A percentile compares a stretch with the other conserved stretches of the same genome.
Conservation (phyloP, 148 eudicot genomes). For the Chenopodium album region DNA sequence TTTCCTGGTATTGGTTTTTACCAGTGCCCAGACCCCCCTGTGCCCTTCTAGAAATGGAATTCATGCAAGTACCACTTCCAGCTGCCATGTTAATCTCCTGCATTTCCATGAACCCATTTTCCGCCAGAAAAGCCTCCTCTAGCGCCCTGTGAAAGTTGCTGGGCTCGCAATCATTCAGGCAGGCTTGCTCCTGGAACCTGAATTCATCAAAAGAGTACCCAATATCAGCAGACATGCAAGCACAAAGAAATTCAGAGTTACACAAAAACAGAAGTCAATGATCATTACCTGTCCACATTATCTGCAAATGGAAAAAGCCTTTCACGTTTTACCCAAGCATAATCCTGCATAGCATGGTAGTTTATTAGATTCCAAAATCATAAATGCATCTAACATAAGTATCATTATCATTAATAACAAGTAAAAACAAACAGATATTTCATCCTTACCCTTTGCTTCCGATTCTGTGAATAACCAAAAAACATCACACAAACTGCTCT, state of each 20-base stretch:
- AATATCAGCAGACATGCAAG: conserved; percentile 6
- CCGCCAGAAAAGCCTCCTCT: conserved; percentile 93
- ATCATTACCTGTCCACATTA: conserved; percentile 64
- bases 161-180: conserved; percentile 59
- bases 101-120: conserved; percentile 78
- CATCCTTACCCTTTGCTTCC: conserved; percentile 75
- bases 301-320: conserved; percentile 77
- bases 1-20: conserved; percentile 53
- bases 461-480: conserved; percentile 81
- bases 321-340: conserved; percentile 85
- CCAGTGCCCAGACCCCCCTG: conserved; percentile 37
- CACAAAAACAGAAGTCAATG: conserved; percentile 4
- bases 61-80: conserved; percentile 50
- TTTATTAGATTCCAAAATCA: conserved; percentile 1
- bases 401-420: conserved; percentile 5
- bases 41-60: conserved; percentile 51
- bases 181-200: conserved; percentile 87
- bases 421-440: conserved; percentile 17
- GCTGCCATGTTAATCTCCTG: conserved; percentile 82
- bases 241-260: background rate
- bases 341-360: conserved; percentile 59
- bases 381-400: conserved; percentile 26
- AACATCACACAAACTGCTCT: conserved; percentile 84
- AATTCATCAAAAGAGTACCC: conserved; percentile 18
- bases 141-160: conserved; percentile 73